Percentiles rank a stretch among this genome's conserved stretches.
These are phyloP conservation scores for Fusarium falciforme DNA, from an alignment of 2,329 filamentous ascomycete species.

Conservation along the genomic window DNA sequence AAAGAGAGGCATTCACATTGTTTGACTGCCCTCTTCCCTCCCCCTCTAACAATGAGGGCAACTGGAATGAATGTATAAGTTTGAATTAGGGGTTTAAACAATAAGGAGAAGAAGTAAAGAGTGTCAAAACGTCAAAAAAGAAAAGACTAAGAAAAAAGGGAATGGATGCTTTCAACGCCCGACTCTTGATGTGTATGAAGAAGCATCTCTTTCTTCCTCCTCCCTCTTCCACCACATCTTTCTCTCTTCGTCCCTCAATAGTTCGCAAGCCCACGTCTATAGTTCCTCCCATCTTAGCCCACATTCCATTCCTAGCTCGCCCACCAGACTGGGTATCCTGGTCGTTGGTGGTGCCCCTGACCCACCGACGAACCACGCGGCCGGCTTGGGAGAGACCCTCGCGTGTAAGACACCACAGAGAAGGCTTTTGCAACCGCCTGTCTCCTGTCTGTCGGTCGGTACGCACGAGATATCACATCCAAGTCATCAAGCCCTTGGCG, in stretches of 20 bases:
- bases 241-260: background rate
- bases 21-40: background rate
- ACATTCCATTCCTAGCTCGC: background rate
- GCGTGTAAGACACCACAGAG: background rate
- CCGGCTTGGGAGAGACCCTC: background rate
- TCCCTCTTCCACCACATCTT: background rate
- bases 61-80: background rate
- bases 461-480: background rate
- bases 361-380: background rate
- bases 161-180: background rate
- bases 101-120: background rate
- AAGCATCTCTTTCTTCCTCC: background rate
- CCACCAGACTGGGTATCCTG: background rate
- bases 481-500: background rate
- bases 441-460: background rate
- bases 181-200: background rate
- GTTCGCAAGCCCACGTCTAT: slow-evolving; percentile 4
- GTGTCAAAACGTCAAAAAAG: background rate
- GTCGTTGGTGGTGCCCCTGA: background rate
- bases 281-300: slow-evolving; percentile 1
- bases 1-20: background rate
- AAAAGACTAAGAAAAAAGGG: background rate
- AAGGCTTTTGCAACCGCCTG: background rate
- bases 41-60: background rate
- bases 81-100: background rate